phyloP scores from a whole-genome alignment of 441 rosid genomes.

The Omphalea diandra region DNA sequence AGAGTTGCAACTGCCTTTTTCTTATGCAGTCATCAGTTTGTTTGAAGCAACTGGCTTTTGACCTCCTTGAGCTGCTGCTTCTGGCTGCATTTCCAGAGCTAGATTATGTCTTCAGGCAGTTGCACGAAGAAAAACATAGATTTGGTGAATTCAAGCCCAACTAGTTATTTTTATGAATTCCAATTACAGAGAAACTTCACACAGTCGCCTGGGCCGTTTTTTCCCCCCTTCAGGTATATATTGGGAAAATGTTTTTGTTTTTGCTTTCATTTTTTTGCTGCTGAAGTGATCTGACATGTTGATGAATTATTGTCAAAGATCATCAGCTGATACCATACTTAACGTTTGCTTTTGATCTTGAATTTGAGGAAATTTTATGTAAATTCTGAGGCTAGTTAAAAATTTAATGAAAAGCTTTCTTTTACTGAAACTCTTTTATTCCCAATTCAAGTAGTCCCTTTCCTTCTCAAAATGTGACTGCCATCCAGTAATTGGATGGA shows the following conservation, averaged over 20 bases:
- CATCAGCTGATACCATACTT: slow-evolving; percentile 14
- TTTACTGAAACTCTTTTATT: neutral
- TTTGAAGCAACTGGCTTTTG: slow-evolving; percentile 72
- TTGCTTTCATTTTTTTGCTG: slow-evolving; percentile 3
- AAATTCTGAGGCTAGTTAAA: slow-evolving; percentile 25
- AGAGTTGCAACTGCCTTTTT: slow-evolving; percentile 4
- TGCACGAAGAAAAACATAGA: slow-evolving; percentile 64
- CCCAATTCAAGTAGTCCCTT: neutral
- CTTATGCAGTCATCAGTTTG: slow-evolving; percentile 76
- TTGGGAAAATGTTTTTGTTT: neutral
- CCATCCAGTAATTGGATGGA: no score
- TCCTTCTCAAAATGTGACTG: no score
- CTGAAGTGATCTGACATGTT: slow-evolving; percentile 5
- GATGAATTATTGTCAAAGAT: slow-evolving; percentile 21
- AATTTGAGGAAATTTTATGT: slow-evolving; percentile 34
- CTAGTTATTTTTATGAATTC: slow-evolving; percentile 15
- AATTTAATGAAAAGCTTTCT: neutral
- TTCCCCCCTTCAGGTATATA: slow-evolving; percentile 7
- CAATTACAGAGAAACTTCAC: neutral
- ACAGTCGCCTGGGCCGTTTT: slow-evolving; percentile 1
- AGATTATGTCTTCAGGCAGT: slow-evolving; percentile 56
- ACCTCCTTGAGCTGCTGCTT: slow-evolving; percentile 80
- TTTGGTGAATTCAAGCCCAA: slow-evolving; percentile 61
- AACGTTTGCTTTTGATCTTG: slow-evolving; percentile 20
- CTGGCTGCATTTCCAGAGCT: slow-evolving; percentile 82